Conservation (phyloP, 1,284 basidiomycete genomes). For the Pseudozyma flocculosa region DNA sequence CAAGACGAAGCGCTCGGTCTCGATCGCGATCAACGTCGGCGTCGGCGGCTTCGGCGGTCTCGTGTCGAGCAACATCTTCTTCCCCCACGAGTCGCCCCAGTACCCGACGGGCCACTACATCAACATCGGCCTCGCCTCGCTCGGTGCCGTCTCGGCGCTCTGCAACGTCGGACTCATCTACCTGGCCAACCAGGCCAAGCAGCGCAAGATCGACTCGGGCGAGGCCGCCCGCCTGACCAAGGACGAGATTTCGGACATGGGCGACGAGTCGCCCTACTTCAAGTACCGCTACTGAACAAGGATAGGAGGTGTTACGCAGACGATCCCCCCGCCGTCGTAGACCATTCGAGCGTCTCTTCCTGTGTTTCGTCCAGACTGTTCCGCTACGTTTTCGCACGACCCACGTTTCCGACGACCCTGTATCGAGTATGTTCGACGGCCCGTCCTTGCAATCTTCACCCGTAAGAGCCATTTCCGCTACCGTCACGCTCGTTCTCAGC, state of each 20-base stretch:
- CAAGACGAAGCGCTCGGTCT: conserved; percentile 39
- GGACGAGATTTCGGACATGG: conserved; percentile 36
- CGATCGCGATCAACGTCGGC: conserved; percentile 43
- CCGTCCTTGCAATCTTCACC: too few species aligned
- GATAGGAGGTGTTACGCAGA: too few species aligned
- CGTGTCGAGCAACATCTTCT: conserved; percentile 46
- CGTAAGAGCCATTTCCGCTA: too few species aligned
- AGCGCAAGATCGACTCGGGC: conserved; percentile 39
- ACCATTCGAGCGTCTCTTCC: too few species aligned
- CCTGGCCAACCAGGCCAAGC: conserved; percentile 33
- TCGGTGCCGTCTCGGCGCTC: conserved; percentile 14
- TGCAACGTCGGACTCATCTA: conserved; percentile 28
- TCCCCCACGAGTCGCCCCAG: conserved; percentile 33
- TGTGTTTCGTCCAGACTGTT: too few species aligned
- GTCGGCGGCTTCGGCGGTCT: conserved; percentile 43
- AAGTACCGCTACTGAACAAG: conserved; percentile 47
- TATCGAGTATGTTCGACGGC: too few species aligned
- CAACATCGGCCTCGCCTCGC: conserved; percentile 37
- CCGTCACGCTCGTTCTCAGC: too few species aligned
- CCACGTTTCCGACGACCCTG: too few species aligned
- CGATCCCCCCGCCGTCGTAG: too few species aligned
- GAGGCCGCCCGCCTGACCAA: conserved; percentile 25
- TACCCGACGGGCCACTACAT: conserved; percentile 41
- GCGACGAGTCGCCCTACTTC: conserved; percentile 47
- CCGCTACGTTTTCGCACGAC: too few species aligned